phyloP scores from a whole-genome alignment of 164 flowering plant species.

The Nelumbo lutea region DNA sequence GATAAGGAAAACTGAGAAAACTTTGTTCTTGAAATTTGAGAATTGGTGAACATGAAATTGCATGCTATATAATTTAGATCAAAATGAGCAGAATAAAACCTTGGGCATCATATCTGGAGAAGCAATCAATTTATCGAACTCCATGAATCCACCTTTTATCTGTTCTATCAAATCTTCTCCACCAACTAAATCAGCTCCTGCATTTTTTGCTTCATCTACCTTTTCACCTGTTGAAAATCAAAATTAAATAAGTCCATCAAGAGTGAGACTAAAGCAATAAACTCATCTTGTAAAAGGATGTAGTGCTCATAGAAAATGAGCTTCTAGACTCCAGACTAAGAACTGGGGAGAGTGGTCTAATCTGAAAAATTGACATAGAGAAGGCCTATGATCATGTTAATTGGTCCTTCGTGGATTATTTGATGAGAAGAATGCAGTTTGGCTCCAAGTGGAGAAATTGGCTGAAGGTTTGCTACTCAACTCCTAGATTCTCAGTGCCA shows the following conservation, averaged over 20 bases:
- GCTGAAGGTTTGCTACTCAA: no score
- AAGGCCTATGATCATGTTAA: no score
- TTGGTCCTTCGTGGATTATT: no score
- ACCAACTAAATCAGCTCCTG: conserved; percentile 98
- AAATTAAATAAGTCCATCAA: neutral
- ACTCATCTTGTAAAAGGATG: neutral
- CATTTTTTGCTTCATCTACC: conserved; percentile 90
- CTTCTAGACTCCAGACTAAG: no score
- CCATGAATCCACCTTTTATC: conserved; percentile 94
- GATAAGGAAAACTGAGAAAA: neutral
- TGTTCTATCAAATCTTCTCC: conserved; percentile 86
- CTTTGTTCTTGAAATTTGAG: neutral
- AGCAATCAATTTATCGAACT: conserved; percentile 91
- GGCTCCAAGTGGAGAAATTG: no score
- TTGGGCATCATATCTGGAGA: conserved; percentile 99
- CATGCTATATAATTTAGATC: neutral
- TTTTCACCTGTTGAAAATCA: conserved; percentile 62
- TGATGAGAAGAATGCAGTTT: no score
- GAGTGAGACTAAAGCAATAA: neutral
- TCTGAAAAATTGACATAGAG: no score
- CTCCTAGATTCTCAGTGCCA: no score
- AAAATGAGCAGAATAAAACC: conserved; percentile 37
- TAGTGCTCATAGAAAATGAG: no score
- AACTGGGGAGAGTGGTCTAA: no score
- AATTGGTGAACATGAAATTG: neutral